Conservation (phyloP, 73 alveolate species). For the Tetrahymena thermophila region DNA sequence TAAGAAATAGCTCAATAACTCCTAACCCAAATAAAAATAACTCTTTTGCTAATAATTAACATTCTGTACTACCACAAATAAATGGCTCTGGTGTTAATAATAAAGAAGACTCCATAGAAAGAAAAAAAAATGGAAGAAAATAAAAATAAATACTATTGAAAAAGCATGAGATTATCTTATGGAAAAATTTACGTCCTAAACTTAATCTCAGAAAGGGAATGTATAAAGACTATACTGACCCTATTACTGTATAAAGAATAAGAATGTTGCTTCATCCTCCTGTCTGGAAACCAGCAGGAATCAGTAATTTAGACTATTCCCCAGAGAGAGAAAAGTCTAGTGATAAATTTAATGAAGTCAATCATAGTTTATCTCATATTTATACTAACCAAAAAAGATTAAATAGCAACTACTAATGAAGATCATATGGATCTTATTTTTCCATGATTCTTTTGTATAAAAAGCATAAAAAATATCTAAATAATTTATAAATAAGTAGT, state of each 20-base stretch:
- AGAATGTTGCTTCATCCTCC: background rate
- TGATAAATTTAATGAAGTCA: background rate
- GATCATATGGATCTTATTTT: background rate
- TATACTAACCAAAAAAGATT: background rate
- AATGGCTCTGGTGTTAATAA: background rate
- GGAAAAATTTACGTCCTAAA: background rate
- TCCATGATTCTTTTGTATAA: background rate
- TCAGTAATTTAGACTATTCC: background rate
- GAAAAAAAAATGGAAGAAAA: background rate
- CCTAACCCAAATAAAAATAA: background rate
- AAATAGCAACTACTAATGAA: background rate
- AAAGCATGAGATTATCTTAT: background rate
- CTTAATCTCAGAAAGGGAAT: background rate
- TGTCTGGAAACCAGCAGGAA: background rate
- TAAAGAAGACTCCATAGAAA: background rate
- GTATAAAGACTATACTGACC: background rate
- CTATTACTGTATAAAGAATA: background rate
- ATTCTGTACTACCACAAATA: background rate
- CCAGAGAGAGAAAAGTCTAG: background rate
- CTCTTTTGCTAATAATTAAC: background rate
- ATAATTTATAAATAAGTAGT: no score
- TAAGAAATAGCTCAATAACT: background rate
- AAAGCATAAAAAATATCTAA: background rate
- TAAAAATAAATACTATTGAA: background rate
- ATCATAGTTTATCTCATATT: background rate